Conservation (phyloP, 2,329 filamentous ascomycete species). For the Aspergillus ochraceoroseus region DNA sequence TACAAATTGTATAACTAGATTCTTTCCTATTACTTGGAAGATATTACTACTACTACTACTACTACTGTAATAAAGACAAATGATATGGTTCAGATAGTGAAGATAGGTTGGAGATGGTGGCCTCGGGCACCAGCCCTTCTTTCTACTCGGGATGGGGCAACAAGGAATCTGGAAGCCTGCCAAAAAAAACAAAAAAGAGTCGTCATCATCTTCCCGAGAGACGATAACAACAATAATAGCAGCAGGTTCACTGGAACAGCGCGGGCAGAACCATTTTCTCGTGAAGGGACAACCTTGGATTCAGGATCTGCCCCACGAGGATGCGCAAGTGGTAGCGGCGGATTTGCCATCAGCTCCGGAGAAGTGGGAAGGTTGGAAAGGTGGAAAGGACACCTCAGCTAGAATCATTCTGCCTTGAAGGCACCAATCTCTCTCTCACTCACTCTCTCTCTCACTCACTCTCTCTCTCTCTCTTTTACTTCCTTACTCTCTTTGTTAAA, state of each 20-base stretch:
- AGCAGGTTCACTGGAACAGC: slow-evolving; percentile 16
- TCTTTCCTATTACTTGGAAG: too few species aligned
- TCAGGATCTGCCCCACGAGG: slow-evolving; percentile 23
- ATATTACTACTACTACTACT: too few species aligned
- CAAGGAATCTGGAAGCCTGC: slow-evolving; percentile 17
- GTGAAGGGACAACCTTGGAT: slow-evolving; percentile 16
- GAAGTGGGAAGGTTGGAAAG: too few species aligned
- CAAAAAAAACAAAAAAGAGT: too few species aligned
- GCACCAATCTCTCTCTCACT: too few species aligned
- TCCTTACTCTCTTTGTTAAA: too few species aligned
- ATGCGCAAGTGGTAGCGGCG: slow-evolving; percentile 17
- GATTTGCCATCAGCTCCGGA: slow-evolving; percentile 19
- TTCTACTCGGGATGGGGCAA: slow-evolving; percentile 6
- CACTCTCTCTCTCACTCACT: too few species aligned
- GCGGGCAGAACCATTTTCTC: slow-evolving; percentile 17
- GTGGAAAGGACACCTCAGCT: slow-evolving; percentile 11
- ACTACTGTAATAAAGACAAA: too few species aligned
- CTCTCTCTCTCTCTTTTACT: too few species aligned
- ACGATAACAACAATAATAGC: slow-evolving; percentile 11
- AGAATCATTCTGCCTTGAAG: slow-evolving; percentile 19
- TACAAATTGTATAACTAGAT: too few species aligned
- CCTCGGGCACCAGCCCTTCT: neutral
- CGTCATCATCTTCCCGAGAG: slow-evolving; percentile 9
- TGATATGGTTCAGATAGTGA: too few species aligned
- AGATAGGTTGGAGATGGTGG: neutral